Evolutionary conservation across 2,329 filamentous ascomycete genomes (phyloP), one percentile per base, ranked within the genome.

Genomic region (Pseudogymnoascus sp.): DNA sequence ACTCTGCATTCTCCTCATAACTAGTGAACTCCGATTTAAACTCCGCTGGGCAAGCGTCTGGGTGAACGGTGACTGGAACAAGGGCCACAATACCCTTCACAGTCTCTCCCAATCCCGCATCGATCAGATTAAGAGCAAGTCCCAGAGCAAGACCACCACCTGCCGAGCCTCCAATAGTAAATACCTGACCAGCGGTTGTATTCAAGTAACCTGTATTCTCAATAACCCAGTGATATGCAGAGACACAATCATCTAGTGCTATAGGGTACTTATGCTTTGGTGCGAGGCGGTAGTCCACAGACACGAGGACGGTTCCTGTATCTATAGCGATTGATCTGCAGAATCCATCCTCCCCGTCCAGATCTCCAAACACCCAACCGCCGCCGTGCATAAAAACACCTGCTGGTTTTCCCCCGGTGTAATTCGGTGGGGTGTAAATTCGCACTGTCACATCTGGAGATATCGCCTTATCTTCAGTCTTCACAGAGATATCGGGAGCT

Each of bases 71-170:
- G 3, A 69, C 69, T 5, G 76, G 76, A 5, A 75, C 73, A 16
- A 75, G 65, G 1, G 73, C 73, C 3, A 76, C 66, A 3, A 77
- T 70, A 23, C 76, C 76, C n/a, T 73, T 70, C n/a, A 78, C 63
- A 1, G 69, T 65, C 25, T 72, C 68, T 21, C 69, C 71, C 5
- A 70, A 60, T 2, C 72, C 73, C 18, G 73, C 70, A 60, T 77
- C 75, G 61, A 77, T 68, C 11, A 76, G 67, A 62, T 69, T 73
- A 63, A 78, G 69, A 18, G 74, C 75, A 12, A 71, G 64, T 10
- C 71, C 72, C 7, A 78, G 69, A 0, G 75, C 74, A 18, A 77
- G 66, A 21, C 73, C 72, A 14, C 70, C 76, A 33, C 76, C 76
- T 11, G 76, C 76, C 7, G 75, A 77, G 3, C 69, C 69, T 18